phyloP scores from a whole-genome alignment of 768 basidiomycete genomes.

The Exsudoporus frostii region DNA sequence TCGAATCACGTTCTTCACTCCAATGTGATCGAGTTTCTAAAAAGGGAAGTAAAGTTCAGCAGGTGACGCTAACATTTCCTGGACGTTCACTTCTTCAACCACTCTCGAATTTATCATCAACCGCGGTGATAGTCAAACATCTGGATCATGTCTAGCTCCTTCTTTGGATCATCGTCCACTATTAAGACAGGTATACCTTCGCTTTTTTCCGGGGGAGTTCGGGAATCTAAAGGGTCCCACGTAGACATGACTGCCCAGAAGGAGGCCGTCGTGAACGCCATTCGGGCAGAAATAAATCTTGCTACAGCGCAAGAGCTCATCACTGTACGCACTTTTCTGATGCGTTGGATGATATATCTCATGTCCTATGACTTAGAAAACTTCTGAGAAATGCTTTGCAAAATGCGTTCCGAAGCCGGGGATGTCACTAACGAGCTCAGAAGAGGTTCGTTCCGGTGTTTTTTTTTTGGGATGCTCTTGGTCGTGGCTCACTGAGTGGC shows the following conservation, averaged over 20 bases:
- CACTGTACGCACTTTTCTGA: constrained; percentile 44
- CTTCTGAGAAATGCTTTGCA: constrained; percentile 71
- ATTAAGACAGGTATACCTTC: constrained; percentile 26
- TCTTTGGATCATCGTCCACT: constrained; percentile 41
- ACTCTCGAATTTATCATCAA: not conserved
- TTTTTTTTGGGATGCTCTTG: not conserved
- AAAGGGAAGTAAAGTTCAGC: constrained; percentile 5
- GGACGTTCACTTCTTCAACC: not conserved
- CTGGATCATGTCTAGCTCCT: constrained; percentile 46
- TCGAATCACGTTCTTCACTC: too few species aligned
- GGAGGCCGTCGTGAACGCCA: constrained; percentile 53
- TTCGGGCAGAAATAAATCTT: constrained; percentile 68
- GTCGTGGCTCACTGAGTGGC: not conserved
- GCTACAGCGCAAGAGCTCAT: constrained; percentile 80
- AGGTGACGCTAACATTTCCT: not conserved
- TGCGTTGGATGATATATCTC: not conserved
- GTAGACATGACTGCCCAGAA: constrained; percentile 39
- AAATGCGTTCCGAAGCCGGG: constrained; percentile 80
- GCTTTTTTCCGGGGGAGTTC: not conserved
- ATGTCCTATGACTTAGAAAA: constrained; percentile 50
- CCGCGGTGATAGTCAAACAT: not conserved
- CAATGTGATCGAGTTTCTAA: constrained; percentile 6
- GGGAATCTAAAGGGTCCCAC: not conserved
- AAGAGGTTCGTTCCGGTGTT: constrained; percentile 52
- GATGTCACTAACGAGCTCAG: constrained; percentile 61